A percentile compares a stretch with the other conserved stretches of the same genome.
Evolutionary conservation across 2,329 filamentous ascomycete genomes (phyloP).

Genomic region (Exophiala dermatitidis): DNA sequence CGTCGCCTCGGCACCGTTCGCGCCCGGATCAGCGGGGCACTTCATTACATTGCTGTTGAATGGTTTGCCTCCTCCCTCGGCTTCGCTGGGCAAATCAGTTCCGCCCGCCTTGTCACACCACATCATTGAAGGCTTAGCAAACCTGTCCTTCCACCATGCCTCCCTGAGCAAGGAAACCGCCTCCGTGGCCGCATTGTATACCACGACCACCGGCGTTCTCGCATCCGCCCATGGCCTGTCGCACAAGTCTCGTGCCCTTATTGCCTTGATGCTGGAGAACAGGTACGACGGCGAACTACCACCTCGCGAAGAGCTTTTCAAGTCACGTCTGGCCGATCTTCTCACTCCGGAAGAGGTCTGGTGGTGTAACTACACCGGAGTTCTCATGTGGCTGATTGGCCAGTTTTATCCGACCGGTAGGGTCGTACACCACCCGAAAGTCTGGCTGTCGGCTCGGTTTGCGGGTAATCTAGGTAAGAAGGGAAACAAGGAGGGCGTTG

Average conservation of each 20-base stretch:
- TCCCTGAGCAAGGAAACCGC: slow-evolving; percentile 48
- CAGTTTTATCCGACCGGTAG: slow-evolving; percentile 56
- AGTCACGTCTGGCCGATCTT: slow-evolving; percentile 47
- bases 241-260: slow-evolving; percentile 62
- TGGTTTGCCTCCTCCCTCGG: slow-evolving; percentile 37
- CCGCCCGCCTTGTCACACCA: slow-evolving; percentile 34
- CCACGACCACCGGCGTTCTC: slow-evolving; percentile 61
- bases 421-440: slow-evolving; percentile 35
- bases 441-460: slow-evolving; percentile 37
- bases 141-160: slow-evolving; percentile 51
- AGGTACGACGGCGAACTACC: slow-evolving; percentile 64
- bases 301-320: slow-evolving; percentile 51
- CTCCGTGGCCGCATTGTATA: slow-evolving; percentile 63
- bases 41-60: slow-evolving; percentile 45
- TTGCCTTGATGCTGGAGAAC: slow-evolving; percentile 65
- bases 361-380: slow-evolving; percentile 60
- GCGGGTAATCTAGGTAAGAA: slow-evolving; percentile 37
- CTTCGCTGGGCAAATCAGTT: slow-evolving; percentile 1
- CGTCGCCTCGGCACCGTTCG: slow-evolving; percentile 52
- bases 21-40: slow-evolving; percentile 39
- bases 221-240: slow-evolving; percentile 64
- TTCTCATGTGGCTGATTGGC: slow-evolving; percentile 52
- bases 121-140: slow-evolving; percentile 51
- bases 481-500: slow-evolving; percentile 37
- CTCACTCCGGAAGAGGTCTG: slow-evolving; percentile 51